Evolutionary conservation across 139 green algal species (phyloP).

Genomic region (Chlorella vulgaris): DNA sequence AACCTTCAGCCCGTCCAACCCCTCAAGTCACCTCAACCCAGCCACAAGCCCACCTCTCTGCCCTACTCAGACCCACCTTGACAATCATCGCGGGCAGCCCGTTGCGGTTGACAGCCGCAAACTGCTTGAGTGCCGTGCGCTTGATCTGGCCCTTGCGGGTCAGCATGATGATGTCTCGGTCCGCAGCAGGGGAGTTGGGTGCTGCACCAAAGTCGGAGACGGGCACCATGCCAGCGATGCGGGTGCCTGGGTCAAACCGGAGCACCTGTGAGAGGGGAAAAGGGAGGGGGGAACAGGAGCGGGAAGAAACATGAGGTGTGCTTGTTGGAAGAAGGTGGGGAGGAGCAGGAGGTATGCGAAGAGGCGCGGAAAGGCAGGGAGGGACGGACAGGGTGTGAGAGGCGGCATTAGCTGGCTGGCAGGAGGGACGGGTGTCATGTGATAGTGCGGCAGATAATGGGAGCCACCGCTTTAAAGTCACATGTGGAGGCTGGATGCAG

Average conservation of each 20-base stretch:
- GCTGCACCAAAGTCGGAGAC: slow-evolving; percentile 44
- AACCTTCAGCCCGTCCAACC: no score
- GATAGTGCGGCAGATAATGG: no score
- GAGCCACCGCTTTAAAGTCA: no score
- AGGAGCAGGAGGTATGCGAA: not conserved
- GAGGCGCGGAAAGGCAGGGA: no score
- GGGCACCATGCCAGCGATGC: slow-evolving; percentile 65
- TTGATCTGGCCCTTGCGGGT: slow-evolving; percentile 72
- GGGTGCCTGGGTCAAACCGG: slow-evolving; percentile 42
- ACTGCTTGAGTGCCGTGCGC: slow-evolving; percentile 57
- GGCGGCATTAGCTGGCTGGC: no score
- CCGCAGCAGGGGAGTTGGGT: not conserved
- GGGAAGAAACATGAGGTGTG: not conserved
- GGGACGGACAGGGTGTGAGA: no score
- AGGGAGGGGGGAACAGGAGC: no score
- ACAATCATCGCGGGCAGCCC: slow-evolving; percentile 60
- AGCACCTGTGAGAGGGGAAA: slow-evolving; percentile 66
- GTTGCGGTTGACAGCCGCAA: slow-evolving; percentile 40
- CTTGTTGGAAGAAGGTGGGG: no score
- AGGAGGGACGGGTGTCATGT: no score
- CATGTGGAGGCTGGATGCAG: no score
- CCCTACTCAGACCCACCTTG: not conserved
- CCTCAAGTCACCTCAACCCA: not conserved
- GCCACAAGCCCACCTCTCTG: not conserved
- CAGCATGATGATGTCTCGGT: slow-evolving; percentile 64